Evolutionary conservation across 768 basidiomycete species (phyloP).

Genomic region (Pulveroboletus ravenelii): DNA sequence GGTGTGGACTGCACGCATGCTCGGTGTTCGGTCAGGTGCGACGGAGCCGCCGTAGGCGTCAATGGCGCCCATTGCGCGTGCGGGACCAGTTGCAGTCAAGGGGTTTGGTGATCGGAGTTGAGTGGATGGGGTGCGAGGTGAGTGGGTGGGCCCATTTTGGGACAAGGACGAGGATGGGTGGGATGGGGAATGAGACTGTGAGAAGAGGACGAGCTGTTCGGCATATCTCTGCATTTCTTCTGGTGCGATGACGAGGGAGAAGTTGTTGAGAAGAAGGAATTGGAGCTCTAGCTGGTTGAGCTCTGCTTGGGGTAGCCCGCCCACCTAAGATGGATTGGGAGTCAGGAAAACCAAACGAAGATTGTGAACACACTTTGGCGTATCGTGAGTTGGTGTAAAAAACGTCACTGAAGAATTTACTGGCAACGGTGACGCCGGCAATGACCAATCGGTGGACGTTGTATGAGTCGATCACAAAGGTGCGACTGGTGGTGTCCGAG

Average conservation of each 20-base stretch:
- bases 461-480: slow-evolving; percentile 93
- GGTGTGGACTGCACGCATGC: slow-evolving; percentile 20
- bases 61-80: slow-evolving; percentile 51
- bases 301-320: slow-evolving; percentile 87
- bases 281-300: slow-evolving; percentile 97
- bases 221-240: slow-evolving; percentile 96
- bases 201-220: slow-evolving; percentile 78
- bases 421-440: slow-evolving; percentile 97
- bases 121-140: slow-evolving; percentile 15
- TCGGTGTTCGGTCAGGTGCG: slow-evolving; percentile 29
- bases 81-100: slow-evolving; percentile 30
- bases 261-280: slow-evolving; percentile 95
- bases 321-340: slow-evolving; percentile 57
- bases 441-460: slow-evolving; percentile 97
- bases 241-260: slow-evolving; percentile 77
- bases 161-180: slow-evolving; percentile 23
- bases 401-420: slow-evolving; percentile 98
- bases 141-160: slow-evolving; percentile 17
- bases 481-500: slow-evolving; percentile 38
- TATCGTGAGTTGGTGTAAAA: slow-evolving; percentile 99
- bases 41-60: slow-evolving; percentile 47
- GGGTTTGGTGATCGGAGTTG: slow-evolving; percentile 16
- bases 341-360: background rate
- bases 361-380: slow-evolving; percentile 71
- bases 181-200: slow-evolving; percentile 41